These are phyloP conservation scores for Alternaria infectoria DNA, from an alignment of 2,329 filamentous ascomycete species.

Conservation along the genomic window DNA sequence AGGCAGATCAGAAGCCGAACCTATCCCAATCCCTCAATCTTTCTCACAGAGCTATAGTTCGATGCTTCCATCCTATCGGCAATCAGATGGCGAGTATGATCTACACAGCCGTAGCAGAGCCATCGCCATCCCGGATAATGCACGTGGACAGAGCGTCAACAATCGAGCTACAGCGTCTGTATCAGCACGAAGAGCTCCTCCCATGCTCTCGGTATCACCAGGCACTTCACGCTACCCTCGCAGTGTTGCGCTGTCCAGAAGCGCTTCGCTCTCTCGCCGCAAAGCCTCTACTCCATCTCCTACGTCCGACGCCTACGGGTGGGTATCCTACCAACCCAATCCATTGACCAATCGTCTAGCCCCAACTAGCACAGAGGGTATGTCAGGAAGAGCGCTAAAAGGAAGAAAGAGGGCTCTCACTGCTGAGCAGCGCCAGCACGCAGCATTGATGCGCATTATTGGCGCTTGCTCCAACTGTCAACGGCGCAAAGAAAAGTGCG, in stretches of 20 bases:
- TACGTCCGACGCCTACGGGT: constrained; percentile 38
- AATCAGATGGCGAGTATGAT: constrained; percentile 11
- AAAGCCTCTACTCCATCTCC: constrained; percentile 35
- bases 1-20: constrained; percentile 20
- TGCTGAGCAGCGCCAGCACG: constrained; percentile 41
- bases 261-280: constrained; percentile 33
- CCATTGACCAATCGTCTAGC: constrained; percentile 39
- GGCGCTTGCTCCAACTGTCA: constrained; percentile 46
- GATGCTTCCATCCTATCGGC: constrained; percentile 12
- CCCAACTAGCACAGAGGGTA: constrained; percentile 35
- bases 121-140: constrained; percentile 38
- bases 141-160: constrained; percentile 20
- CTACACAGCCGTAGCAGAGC: constrained; percentile 27
- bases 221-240: constrained; percentile 27
- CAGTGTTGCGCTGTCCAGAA: constrained; percentile 31
- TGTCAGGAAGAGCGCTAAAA: constrained; percentile 31
- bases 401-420: constrained; percentile 44
- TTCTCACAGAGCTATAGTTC: constrained; percentile 25
- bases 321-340: constrained; percentile 45
- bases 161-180: constrained; percentile 8
- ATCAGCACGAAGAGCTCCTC: constrained; percentile 26
- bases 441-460: constrained; percentile 46
- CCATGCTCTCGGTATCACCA: constrained; percentile 37
- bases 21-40: constrained; percentile 40
- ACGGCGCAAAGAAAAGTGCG: constrained; percentile 47